Percentiles rank a stretch among this genome's conserved stretches.
These are phyloP conservation scores for Fistulinella staudtii DNA, from an alignment of 1,284 basidiomycete species.

Conservation along the genomic window DNA sequence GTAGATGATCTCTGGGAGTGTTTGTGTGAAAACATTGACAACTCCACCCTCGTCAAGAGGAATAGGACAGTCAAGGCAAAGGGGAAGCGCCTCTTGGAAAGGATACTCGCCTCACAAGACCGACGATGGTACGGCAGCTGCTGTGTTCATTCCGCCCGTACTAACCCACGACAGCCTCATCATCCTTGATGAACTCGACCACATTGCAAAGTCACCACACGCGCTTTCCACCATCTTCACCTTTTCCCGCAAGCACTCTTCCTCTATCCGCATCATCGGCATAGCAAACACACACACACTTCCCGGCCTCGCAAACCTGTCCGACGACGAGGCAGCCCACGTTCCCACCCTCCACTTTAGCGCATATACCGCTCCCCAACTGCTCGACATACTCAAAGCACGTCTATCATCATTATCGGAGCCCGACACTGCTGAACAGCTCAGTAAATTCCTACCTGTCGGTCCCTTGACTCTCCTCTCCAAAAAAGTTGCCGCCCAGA, in stretches of 20 bases:
- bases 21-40: slow-evolving; percentile 53
- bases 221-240: slow-evolving; percentile 60
- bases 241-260: slow-evolving; percentile 48
- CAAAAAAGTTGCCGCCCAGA: slow-evolving; percentile 72
- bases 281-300: slow-evolving; percentile 84
- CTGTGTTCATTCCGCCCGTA: background rate
- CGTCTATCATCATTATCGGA: slow-evolving; percentile 48
- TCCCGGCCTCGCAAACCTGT: no score
- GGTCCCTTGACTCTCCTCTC: slow-evolving; percentile 63
- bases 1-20: slow-evolving; percentile 69
- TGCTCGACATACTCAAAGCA: slow-evolving; percentile 60
- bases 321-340: slow-evolving; percentile 27
- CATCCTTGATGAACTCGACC: slow-evolving; percentile 77
- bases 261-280: slow-evolving; percentile 57
- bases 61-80: slow-evolving; percentile 41
- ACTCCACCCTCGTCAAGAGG: slow-evolving; percentile 32
- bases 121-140: slow-evolving; percentile 53
- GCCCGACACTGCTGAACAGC: slow-evolving; percentile 30
- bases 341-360: slow-evolving; percentile 70
- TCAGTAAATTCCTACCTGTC: slow-evolving; percentile 56
- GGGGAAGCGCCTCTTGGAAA: slow-evolving; percentile 42
- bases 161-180: slow-evolving; percentile 47
- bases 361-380: slow-evolving; percentile 66
- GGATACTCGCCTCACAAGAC: slow-evolving; percentile 33
- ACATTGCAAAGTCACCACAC: slow-evolving; percentile 58